A percentile compares a stretch with the other conserved stretches of the same genome.
Conservation (phyloP, 495 filamentous ascomycete species). For the Aspergillus incahuasiensis region DNA sequence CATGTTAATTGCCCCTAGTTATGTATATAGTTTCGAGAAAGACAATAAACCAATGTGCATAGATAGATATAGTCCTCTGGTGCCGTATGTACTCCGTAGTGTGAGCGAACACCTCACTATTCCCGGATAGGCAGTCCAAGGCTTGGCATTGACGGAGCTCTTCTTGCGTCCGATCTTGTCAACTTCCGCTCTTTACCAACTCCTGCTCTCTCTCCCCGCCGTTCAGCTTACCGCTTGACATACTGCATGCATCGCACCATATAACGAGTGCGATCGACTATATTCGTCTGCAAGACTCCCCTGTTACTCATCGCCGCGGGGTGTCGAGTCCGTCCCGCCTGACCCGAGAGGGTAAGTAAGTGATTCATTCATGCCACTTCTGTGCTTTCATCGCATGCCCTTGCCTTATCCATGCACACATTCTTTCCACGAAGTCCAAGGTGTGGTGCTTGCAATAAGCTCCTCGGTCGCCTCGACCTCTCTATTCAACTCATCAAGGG, state of each 20-base stretch:
- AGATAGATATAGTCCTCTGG: background rate
- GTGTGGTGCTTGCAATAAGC: background rate
- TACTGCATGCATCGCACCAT: background rate
- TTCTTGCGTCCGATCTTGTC: slow-evolving; percentile 3
- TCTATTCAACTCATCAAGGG: background rate
- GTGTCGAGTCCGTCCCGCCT: background rate
- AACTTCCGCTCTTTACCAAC: background rate
- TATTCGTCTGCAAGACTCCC: background rate
- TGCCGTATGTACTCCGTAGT: background rate
- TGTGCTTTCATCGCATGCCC: background rate
- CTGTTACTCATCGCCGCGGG: background rate
- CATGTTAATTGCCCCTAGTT: slow-evolving; percentile 6
- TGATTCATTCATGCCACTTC: background rate
- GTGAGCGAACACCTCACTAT: background rate
- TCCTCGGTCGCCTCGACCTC: background rate
- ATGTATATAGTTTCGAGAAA: slow-evolving; percentile 18
- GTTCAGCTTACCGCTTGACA: background rate
- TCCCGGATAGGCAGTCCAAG: slow-evolving; percentile 8
- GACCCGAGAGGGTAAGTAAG: slow-evolving; percentile 5
- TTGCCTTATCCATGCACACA: background rate
- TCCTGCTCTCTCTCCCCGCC: background rate
- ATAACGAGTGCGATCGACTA: background rate
- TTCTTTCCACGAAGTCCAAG: background rate
- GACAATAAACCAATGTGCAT: slow-evolving; percentile 1
- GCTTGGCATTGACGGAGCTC: slow-evolving; percentile 12